A percentile compares a stretch with the other conserved stretches of the same genome.
phyloP scores from a whole-genome alignment of 2,329 filamentous ascomycete species.

The Penicillium sp. region DNA sequence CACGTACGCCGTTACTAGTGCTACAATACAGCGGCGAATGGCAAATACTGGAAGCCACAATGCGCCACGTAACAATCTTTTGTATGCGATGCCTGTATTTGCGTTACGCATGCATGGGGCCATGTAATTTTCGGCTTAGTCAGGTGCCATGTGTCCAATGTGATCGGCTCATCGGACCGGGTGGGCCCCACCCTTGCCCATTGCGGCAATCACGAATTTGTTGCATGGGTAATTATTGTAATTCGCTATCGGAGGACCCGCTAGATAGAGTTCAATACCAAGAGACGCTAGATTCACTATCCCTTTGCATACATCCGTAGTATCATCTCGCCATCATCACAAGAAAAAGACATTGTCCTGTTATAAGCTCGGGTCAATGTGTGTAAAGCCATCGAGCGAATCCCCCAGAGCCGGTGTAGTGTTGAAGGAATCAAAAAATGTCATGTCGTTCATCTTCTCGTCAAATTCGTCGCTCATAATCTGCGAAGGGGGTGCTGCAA shows the following conservation, averaged over 20 bases:
- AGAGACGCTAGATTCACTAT: not conserved
- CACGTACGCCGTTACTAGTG: no score
- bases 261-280: not conserved
- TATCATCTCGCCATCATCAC: not conserved
- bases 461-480: slow-evolving; percentile 14
- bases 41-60: no score
- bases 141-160: not conserved
- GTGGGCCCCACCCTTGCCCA: not conserved
- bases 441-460: slow-evolving; percentile 14
- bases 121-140: no score
- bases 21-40: no score
- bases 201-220: not conserved
- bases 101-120: not conserved
- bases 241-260: no score
- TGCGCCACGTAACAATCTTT: no score
- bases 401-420: not conserved
- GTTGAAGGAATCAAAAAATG: slow-evolving; percentile 3
- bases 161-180: not conserved
- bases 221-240: no score
- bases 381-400: slow-evolving; percentile 24
- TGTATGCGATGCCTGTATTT: not conserved
- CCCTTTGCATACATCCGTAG: no score
- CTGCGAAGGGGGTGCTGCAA: not conserved
- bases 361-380: slow-evolving; percentile 30
- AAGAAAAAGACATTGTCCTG: not conserved